Base-by-base conservation (phyloP, 2,329 filamentous ascomycete genomes). In the Xylariaceae sp. region DNA sequence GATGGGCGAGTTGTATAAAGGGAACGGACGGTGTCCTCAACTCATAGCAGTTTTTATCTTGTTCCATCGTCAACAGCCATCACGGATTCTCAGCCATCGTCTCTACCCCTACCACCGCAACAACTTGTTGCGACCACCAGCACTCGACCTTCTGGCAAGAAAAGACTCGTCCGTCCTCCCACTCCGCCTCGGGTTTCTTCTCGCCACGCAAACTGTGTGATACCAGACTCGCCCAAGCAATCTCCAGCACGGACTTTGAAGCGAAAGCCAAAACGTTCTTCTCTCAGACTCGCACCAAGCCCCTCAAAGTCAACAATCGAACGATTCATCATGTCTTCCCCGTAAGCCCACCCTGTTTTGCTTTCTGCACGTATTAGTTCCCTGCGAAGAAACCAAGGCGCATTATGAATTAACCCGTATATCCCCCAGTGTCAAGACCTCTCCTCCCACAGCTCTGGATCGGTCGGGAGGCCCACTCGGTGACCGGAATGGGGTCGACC, bases 281-380 rank as follows among this genome's bases (percentile, higher is more conserved):
- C 63, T 19, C 64, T 68, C 40, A 58, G 64, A 58, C 53, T 65
- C 19, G 33, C 52, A 54, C 33, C 23, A 49, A 53, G 16, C 41
- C 48, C 36, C 24, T 50, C 28, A 14, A 29, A 53, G 28, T 16
- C 28, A 34, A 34, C 9, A 19, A 12, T 23, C 23, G 39, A 43
- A 24, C 29, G 5, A 16, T 26, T 44, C 50, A 66, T 14, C 56
- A 69, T 69, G 67, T 63, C 67, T 64, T 67, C 67, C 47, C 64
- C 63, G 67, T 69, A 33, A 63, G 67, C 63, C 3, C 3, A 4
- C 8, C 23, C 12, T 2, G 19, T 36, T 17, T 1, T 16, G 33
- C 26, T 48, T 46, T 12, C 33, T 14, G 3, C 4, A 28, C 39
- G 14, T 11, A 14, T 3, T 43, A 28, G 21, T 14, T 19, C 21